phyloP scores from a whole-genome alignment of 176 grass and related monocot genomes.

The Oryza punctata region DNA sequence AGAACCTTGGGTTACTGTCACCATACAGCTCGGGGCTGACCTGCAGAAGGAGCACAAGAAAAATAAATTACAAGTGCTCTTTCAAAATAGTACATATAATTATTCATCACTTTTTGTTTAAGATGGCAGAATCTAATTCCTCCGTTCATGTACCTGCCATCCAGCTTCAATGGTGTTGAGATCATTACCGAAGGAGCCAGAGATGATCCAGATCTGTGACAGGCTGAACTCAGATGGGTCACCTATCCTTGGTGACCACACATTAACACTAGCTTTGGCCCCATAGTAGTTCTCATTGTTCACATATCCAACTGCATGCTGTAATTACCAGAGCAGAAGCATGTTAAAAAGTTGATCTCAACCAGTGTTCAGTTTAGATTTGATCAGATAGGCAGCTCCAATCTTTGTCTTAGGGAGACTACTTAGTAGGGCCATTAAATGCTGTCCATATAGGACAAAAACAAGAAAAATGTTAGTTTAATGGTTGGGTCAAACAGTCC shows the following conservation, averaged over 20 bases:
- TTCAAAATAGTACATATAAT: neutral
- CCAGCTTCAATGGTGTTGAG: conserved; percentile 96
- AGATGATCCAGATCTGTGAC: conserved; percentile 90
- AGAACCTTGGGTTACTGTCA: conserved; percentile 78
- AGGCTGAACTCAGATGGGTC: conserved; percentile 80
- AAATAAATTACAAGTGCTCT: neutral
- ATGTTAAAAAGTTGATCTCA: conserved; percentile 17
- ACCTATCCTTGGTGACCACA: conserved; percentile 81
- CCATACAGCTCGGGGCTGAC: conserved; percentile 85
- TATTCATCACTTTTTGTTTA: neutral
- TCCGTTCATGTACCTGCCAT: conserved; percentile 67
- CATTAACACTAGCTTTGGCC: conserved; percentile 83
- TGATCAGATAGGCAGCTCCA: conserved; percentile 8
- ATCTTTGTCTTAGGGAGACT: neutral
- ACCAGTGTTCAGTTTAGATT: conserved; percentile 8
- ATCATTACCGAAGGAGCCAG: conserved; percentile 79
- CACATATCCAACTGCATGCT: conserved; percentile 90
- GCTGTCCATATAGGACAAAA: conserved; percentile 12
- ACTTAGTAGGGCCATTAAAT: conserved; percentile 3
- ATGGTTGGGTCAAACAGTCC: conserved; percentile 13
- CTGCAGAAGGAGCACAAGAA: conserved; percentile 28
- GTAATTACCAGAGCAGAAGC: conserved; percentile 29
- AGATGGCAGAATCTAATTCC: neutral
- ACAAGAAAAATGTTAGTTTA: neutral
- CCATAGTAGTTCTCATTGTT: conserved; percentile 71